Evolutionary conservation across 2,329 filamentous ascomycete genomes (phyloP).

Genomic region (Exserohilum rostratum): DNA sequence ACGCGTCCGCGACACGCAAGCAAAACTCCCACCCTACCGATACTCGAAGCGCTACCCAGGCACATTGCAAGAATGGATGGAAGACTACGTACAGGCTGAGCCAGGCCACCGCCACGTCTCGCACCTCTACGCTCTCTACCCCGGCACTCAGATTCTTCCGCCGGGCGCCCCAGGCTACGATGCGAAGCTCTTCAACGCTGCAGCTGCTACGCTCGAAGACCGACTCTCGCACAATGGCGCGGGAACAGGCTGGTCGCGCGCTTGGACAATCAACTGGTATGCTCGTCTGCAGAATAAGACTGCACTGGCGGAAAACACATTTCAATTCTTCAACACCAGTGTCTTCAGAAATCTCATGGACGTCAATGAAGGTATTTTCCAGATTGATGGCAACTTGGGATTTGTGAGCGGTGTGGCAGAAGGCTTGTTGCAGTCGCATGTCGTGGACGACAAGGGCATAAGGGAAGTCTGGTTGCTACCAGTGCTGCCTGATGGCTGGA

Average conservation of each 20-base stretch:
- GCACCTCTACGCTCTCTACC: constrained; percentile 58
- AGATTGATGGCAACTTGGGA: constrained; percentile 57
- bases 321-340: constrained; percentile 19
- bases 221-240: constrained; percentile 38
- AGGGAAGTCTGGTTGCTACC: constrained; percentile 15
- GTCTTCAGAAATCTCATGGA: constrained; percentile 17
- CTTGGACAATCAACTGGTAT: constrained; percentile 58
- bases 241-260: constrained; percentile 60
- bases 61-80: constrained; percentile 34
- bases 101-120: constrained; percentile 60
- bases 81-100: constrained; percentile 50
- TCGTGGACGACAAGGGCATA: constrained; percentile 1
- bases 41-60: constrained; percentile 37
- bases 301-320: constrained; percentile 47
- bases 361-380: constrained; percentile 10
- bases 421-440: constrained; percentile 51
- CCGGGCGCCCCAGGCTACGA: constrained; percentile 32
- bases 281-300: constrained; percentile 50
- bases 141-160: constrained; percentile 51
- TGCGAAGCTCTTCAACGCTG: constrained; percentile 38
- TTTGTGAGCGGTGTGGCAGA: constrained; percentile 56
- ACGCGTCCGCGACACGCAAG: constrained; percentile 9
- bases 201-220: constrained; percentile 41
- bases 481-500: constrained; percentile 18
- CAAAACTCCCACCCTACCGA: constrained; percentile 16